Evolutionary conservation across 371 early-diverging fungal species (phyloP), one percentile per base, ranked within the genome.

Genomic region (Entomophthora muscae): DNA sequence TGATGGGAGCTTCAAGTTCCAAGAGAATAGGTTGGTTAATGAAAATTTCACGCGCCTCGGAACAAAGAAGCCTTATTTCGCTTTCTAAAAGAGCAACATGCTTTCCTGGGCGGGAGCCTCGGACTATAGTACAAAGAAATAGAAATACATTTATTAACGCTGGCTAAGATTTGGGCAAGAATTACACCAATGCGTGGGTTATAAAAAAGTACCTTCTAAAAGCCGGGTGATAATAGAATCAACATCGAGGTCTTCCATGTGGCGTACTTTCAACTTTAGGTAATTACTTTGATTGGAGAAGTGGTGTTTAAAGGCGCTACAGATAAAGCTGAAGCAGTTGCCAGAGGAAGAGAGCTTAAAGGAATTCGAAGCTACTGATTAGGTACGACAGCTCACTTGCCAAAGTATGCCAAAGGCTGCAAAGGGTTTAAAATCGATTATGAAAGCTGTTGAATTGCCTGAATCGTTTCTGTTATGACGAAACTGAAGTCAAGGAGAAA

Each of bases 1-100:
- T 96, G 66, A 97, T 86, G 33, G 97, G 95, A n/a, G 97, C 90
- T 63, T 89, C 87, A 64, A 99, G 77, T 69, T 98, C 97, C 53
- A 99, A 74, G 54, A 99, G 77, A 24, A 91, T 85, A 17, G 96
- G 94, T 72, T 99, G 98, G 65, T 78, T 79, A 73, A 97, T 71
- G 71, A 97, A 90, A 27, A 98, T 83, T 65, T 93, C 94, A 63
- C 94, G 84, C 32, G 93, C 84, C 57, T 80, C 75, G 62, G 79
- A 82, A 73, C 96, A 96, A 63, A 99, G 84, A 24, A 81, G 85
- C 42, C 78, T 75, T 65, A 99, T 91, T 73, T 97, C 97, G 22
- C 76, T 68, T 81, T 84, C 68, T 85, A 86, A 21, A 89, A 70
- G 68, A 86, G 86, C 27, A 89, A 78, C 13, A 85, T 77, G 67